Conservation (phyloP, 495 filamentous ascomycete genomes). For the Penicillium lagena region DNA sequence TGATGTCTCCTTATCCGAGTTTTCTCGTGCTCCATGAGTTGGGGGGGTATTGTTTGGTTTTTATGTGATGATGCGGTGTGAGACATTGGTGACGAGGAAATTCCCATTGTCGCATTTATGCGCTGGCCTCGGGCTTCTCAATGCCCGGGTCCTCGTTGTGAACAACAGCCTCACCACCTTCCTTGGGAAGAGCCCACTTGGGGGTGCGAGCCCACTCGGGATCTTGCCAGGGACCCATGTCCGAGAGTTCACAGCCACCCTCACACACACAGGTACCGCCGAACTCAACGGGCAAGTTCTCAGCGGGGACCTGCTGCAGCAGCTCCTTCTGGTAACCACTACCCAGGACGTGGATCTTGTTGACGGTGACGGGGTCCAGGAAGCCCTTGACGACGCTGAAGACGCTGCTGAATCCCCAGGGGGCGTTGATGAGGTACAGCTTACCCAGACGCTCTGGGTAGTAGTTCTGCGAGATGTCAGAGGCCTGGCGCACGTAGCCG, state of each 20-base stretch:
- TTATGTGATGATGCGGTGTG: neutral
- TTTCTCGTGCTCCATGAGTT: neutral
- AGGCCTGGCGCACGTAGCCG: constrained; percentile 73
- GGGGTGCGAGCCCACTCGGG: constrained; percentile 61
- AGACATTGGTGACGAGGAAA: neutral
- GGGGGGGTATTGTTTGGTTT: neutral
- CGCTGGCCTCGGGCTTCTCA: constrained; percentile 28
- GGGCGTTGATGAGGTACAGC: constrained; percentile 95
- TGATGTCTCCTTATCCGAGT: neutral
- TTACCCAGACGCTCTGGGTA: constrained; percentile 90
- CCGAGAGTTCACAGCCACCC: constrained; percentile 82
- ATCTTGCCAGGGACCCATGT: constrained; percentile 90
- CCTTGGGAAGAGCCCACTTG: constrained; percentile 56
- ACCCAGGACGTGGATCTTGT: constrained; percentile 92
- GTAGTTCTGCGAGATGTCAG: constrained; percentile 91
- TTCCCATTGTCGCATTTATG: constrained; percentile 19
- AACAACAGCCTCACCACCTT: constrained; percentile 13
- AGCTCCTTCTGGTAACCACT: constrained; percentile 75
- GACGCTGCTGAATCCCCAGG: constrained; percentile 81
- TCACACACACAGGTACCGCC: constrained; percentile 78
- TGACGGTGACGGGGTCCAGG: constrained; percentile 91
- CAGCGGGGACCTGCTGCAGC: constrained; percentile 73
- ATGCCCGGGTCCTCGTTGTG: constrained; percentile 22
- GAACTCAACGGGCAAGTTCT: constrained; percentile 85
- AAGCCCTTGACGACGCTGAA: constrained; percentile 85